Percentiles rank a stretch among this genome's conserved stretches.
Evolutionary conservation across 306 rosid species (phyloP).

Genomic region (Begonia masoniana): DNA sequence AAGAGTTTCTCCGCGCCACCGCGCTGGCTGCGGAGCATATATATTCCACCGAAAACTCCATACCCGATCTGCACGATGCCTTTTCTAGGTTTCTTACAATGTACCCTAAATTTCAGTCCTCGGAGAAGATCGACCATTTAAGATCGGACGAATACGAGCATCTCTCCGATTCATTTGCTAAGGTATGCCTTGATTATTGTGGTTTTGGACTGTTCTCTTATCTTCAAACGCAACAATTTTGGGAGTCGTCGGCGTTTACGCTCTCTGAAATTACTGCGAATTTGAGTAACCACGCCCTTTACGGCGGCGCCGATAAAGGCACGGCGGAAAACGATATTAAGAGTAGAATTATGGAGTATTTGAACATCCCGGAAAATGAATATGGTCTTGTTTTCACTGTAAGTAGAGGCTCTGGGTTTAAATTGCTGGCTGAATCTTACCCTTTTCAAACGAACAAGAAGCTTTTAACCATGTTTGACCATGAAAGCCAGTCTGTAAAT

Average conservation of each 20-base stretch:
- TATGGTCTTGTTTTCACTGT: slow-evolving; percentile 97
- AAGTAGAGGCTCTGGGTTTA: slow-evolving; percentile 95
- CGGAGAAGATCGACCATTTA: slow-evolving; percentile 75
- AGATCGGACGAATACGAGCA: slow-evolving; percentile 76
- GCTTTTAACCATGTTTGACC: slow-evolving; percentile 94
- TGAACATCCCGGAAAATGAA: slow-evolving; percentile 86
- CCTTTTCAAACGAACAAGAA: slow-evolving; percentile 85
- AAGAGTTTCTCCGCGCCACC: slow-evolving; percentile 81
- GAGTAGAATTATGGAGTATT: slow-evolving; percentile 75
- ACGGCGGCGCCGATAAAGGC: slow-evolving; percentile 85
- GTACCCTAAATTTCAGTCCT: slow-evolving; percentile 81
- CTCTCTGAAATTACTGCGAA: slow-evolving; percentile 89
- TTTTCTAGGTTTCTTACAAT: slow-evolving; percentile 81
- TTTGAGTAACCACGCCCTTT: slow-evolving; percentile 88
- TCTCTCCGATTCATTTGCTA: slow-evolving; percentile 43
- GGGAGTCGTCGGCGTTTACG: slow-evolving; percentile 91
- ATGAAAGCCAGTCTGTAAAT: slow-evolving; percentile 92
- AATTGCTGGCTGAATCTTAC: slow-evolving; percentile 81
- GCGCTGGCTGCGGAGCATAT: slow-evolving; percentile 75
- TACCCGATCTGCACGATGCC: slow-evolving; percentile 55
- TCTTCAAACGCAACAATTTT: slow-evolving; percentile 64
- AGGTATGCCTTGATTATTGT: slow-evolving; percentile 98
- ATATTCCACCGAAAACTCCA: slow-evolving; percentile 49
- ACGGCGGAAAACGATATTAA: slow-evolving; percentile 76
- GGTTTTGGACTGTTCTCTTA: slow-evolving; percentile 86